Base-by-base conservation (phyloP, 2,329 filamentous ascomycete genomes). In the Fusarium kyushuense region DNA sequence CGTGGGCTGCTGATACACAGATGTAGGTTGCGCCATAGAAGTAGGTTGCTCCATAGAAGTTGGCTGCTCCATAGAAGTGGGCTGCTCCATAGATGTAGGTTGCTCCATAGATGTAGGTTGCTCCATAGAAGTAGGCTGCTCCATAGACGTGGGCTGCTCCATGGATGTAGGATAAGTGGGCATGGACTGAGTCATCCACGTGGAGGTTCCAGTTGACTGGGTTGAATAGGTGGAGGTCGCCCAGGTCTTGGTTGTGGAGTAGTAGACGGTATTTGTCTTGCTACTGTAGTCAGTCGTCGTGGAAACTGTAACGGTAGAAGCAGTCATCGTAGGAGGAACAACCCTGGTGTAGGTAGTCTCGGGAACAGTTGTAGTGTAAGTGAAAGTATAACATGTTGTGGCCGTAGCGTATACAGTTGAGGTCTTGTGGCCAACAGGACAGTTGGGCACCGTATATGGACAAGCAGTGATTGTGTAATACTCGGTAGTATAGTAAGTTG, bases 401-500 rank as follows among this genome's bases (percentile, higher is more conserved):
- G 45, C 61, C 8, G 59, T 68, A 3, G 64, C 64, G 47, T 68
- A 68, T 23, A 68, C 55, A 14, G 64, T 61, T 1, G 47, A 61
- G 5, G 64, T 52, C 2, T 55, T 45, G 2, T 53, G 36, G 5
- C 64, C 64, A 6, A 67, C 27, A 3, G 35, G 45, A 27, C 61
- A 67, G 46, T 68, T 4, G 5, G 16, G 30, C 0, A 46, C 54
- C 6, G 16, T 14, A 12, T 30, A 6, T n/a, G 61, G 61, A n/a
- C 61, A 64, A 6, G 61, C 61, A 12, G 61, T 64, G 12, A 66
- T 30, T 4, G 58, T 68, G 25, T 54, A 60, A 43, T 65, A 58
- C 57, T 69, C 35, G 5, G 67, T 71, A 1, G 69, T 70, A 45
- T 71, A 69, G 4, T 65, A 53, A 21, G 69, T 70, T 2, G 41